phyloP scores from a whole-genome alignment of 139 green algal species.

The Chloropicon primus region DNA sequence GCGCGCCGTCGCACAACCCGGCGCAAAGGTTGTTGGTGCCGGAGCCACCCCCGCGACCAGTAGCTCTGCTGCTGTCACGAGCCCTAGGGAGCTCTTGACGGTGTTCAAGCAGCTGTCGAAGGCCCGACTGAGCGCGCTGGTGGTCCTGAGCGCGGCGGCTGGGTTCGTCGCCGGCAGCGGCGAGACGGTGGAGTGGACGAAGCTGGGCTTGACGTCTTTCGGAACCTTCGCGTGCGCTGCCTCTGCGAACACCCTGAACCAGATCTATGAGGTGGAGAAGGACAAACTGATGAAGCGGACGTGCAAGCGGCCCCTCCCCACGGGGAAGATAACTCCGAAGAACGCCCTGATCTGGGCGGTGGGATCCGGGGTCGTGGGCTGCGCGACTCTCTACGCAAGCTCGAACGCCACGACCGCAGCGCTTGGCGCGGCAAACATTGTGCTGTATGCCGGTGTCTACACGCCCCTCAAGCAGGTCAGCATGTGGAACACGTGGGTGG shows the following conservation, averaged over 20 bases:
- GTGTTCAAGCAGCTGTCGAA: conserved; percentile 1
- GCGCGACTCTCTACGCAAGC: conserved; percentile 26
- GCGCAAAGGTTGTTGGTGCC: too few species aligned
- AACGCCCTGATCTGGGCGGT: conserved; percentile 74
- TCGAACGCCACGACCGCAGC: conserved; percentile 63
- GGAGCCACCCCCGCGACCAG: too few species aligned
- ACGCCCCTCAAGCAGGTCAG: conserved; percentile 90
- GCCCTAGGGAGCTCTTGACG: background rate
- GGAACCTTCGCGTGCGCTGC: conserved; percentile 74
- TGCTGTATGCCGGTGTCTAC: conserved; percentile 88
- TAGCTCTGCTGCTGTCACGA: too few species aligned
- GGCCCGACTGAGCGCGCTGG: conserved; percentile 38
- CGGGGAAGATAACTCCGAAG: conserved; percentile 42
- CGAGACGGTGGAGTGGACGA: conserved; percentile 49
- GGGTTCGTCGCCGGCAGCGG: conserved; percentile 46
- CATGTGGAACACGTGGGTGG: conserved; percentile 86
- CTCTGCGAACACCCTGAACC: conserved; percentile 91
- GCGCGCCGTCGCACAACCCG: too few species aligned
- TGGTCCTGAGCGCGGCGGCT: conserved; percentile 70
- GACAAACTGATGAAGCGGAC: conserved; percentile 81
- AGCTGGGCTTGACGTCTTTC: conserved; percentile 61
- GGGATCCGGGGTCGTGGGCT: conserved; percentile 41
- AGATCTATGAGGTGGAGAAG: conserved; percentile 41
- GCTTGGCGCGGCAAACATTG: conserved; percentile 85
- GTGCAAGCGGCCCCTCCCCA: conserved; percentile 71